Percentiles rank a stretch among this genome's conserved stretches.
Conservation (phyloP, 345 rosid species). For the Syzygium aqueum region DNA sequence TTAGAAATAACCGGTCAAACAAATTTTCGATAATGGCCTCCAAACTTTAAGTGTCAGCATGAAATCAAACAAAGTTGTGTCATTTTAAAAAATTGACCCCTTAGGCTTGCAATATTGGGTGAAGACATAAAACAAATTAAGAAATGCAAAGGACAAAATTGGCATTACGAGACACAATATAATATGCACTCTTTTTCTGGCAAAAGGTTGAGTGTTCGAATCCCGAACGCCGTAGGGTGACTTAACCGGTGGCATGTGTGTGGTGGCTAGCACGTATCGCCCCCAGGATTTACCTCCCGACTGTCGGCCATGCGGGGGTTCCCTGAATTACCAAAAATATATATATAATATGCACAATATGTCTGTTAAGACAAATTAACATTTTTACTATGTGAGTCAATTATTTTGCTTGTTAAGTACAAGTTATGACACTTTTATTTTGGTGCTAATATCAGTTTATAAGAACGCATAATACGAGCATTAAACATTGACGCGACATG, state of each 20-base stretch:
- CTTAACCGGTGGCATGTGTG: no score
- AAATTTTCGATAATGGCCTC: neutral
- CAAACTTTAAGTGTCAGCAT: neutral
- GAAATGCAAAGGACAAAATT: neutral
- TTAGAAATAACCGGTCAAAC: neutral
- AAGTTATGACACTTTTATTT: neutral
- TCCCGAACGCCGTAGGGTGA: no score
- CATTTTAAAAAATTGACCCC: neutral
- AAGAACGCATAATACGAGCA: neutral
- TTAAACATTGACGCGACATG: neutral
- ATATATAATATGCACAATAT: neutral
- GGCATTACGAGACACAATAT: neutral
- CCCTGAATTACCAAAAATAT: no score
- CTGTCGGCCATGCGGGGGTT: no score
- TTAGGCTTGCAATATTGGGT: neutral
- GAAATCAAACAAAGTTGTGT: neutral
- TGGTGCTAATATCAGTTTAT: neutral
- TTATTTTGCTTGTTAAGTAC: neutral
- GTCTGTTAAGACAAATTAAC: neutral
- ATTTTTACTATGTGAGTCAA: neutral
- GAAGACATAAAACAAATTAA: neutral
- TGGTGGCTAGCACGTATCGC: no score
- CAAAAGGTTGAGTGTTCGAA: no score
- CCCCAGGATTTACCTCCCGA: no score
- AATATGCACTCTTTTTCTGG: no score